Base-by-base conservation (phyloP, 2,329 filamentous ascomycete genomes). In the Zalaria sp. region DNA sequence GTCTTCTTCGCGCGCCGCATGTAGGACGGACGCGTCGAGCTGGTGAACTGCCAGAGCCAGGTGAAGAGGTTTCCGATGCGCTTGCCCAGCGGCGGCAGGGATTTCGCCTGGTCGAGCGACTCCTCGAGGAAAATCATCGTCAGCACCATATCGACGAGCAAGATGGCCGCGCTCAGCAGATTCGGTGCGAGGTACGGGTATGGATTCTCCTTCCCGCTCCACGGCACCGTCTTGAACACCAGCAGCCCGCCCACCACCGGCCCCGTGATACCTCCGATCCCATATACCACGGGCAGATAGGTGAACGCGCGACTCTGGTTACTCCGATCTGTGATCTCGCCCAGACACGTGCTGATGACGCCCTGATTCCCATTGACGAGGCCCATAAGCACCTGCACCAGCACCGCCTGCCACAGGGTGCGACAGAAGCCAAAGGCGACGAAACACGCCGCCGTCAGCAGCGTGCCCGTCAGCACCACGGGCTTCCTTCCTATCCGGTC, bases 261-360 rank as follows among this genome's bases (percentile, higher is more conserved):
- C 0, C 91, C 91, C 0, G 88, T 91, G 46, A 98, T 94, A 35
- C 84, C 85, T 11, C 91, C 91, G 29, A 98, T 69, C 3, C 89
- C 89, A 61, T 98, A 98, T n/a, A 96, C 81, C 34, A 96, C 82
- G 0, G 91, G 91, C 35, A 98, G 68, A 65, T 94, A 98, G 2
- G 84, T 91, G 54, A 98, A 98, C 0, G 87, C 91, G 41, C 75
- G 75, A 55, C 85, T 91, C 68, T 98, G 91, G 59, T 98, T 98
- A 48, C 82, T 91, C 42, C 86, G 78, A 57, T 96, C 88, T 2
- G 91, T 98, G 40, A 98, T 82, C 60, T 98, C 91, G 34, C 91
- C 91, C 38, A 98, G 62, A 38, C 89, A 93, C 0, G 91, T 95
- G 5, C 86, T 89, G 9, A 98, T 87, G 8, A 95, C 80, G 4